phyloP scores from a whole-genome alignment of 1,139 yeast species.

The Diutina siamensis region DNA sequence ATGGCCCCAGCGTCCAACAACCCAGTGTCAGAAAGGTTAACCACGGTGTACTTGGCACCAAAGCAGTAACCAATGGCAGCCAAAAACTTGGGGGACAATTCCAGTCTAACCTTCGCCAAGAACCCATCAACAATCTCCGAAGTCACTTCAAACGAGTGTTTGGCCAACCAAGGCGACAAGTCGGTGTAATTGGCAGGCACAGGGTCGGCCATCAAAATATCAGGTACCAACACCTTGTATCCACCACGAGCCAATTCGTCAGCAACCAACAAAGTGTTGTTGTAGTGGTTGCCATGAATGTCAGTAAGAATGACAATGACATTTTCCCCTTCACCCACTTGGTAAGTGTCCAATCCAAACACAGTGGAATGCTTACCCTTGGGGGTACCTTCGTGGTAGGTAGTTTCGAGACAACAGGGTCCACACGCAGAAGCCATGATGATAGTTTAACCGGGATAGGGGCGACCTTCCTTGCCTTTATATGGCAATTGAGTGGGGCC shows the following conservation, averaged over 20 bases:
- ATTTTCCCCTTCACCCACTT: conserved; percentile 33
- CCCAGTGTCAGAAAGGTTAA: conserved; percentile 38
- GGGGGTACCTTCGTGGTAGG: conserved; percentile 38
- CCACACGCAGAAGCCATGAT: conserved; percentile 53
- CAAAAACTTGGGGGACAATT: conserved; percentile 37
- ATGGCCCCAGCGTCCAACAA: conserved; percentile 49
- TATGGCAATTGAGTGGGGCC: background rate
- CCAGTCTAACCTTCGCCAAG: conserved; percentile 29
- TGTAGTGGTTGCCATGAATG: conserved; percentile 47
- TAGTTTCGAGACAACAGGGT: conserved; percentile 12
- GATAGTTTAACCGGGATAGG: background rate
- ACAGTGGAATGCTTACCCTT: conserved; percentile 30
- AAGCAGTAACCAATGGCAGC: conserved; percentile 72
- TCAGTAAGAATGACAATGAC: conserved; percentile 54
- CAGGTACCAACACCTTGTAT: conserved; percentile 61
- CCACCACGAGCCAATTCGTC: conserved; percentile 49
- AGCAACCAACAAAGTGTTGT: conserved; percentile 53
- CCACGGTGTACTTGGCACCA: conserved; percentile 64
- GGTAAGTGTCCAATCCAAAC: conserved; percentile 43
- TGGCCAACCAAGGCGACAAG: conserved; percentile 37
- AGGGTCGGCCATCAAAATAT: conserved; percentile 52
- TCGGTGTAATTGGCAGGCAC: conserved; percentile 14
- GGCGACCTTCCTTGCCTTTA: too few species aligned
- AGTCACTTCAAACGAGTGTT: conserved; percentile 40
- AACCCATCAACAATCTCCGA: conserved; percentile 28